Conservation (phyloP, 768 basidiomycete genomes). For the Boletus bicolor region DNA sequence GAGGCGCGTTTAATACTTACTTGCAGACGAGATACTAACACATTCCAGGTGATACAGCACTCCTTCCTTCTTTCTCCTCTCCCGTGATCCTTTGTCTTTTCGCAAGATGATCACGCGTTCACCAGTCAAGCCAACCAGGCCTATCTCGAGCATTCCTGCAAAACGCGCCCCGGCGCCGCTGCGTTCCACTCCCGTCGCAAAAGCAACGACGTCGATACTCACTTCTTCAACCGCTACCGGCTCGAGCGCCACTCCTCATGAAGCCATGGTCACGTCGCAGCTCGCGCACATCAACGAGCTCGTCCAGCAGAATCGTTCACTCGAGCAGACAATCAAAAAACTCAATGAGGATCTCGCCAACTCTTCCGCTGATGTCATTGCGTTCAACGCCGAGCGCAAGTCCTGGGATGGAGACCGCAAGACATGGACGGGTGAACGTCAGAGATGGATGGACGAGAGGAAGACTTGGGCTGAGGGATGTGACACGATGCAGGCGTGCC, state of each 20-base stretch:
- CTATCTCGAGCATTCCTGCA: constrained; percentile 6
- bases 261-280: constrained; percentile 56
- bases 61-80: background rate
- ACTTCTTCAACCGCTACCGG: constrained; percentile 29
- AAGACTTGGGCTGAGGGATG: constrained; percentile 59
- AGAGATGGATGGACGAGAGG: constrained; percentile 52
- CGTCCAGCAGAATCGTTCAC: constrained; percentile 61
- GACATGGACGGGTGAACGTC: constrained; percentile 21
- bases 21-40: background rate
- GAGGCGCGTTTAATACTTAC: constrained; percentile 1
- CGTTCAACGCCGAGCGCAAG: constrained; percentile 40
- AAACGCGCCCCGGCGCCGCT: constrained; percentile 22
- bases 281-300: constrained; percentile 72
- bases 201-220: constrained; percentile 26
- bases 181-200: constrained; percentile 16
- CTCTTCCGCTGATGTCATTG: constrained; percentile 24
- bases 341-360: constrained; percentile 49
- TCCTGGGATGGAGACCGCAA: constrained; percentile 28
- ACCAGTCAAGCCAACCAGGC: constrained; percentile 23
- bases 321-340: constrained; percentile 58
- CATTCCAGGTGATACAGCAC: background rate
- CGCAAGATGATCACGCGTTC: constrained; percentile 29
- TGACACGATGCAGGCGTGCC: constrained; percentile 58
- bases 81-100: background rate
- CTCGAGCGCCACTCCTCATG: constrained; percentile 33